Evolutionary conservation across 75 land plant genomes (phyloP), one percentile per base, ranked within the genome.

Genomic region (Pinus tabuliformis): DNA sequence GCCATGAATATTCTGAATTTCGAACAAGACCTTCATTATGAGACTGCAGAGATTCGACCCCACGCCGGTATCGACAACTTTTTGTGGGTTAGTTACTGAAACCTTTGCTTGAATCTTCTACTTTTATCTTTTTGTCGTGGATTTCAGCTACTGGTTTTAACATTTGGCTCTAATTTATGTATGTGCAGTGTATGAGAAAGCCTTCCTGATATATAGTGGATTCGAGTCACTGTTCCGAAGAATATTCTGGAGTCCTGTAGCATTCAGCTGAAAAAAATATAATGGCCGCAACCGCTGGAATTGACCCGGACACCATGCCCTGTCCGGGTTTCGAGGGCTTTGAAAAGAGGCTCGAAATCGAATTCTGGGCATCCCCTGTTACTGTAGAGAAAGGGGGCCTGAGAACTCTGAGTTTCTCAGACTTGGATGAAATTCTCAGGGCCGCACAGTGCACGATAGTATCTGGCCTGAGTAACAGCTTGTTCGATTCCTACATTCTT

Each of bases 371-470:
- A 4, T 79, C 83, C 8, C 79, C 84, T 21, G 81, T 78, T 2
- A 61, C 62, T 20, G 62, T 5, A 18, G n/a, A 60, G 21, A 21
- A 18, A 20, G 8, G 22, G 3, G 94, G 94, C 3, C 86, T 92
- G 22, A 72, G 95, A n/a, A 75, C 54, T 12, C 70, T 92, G 42
- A 63, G 42, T 70, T 66, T 83, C 57, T 65, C 62, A 22, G 71
- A 79, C 1, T 56, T 92, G 17, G 77, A 88, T 59, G 22, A 76
- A 68, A 78, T 92, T 7, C 87, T 92, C 14, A 73, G 62, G 18
- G 89, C 76, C 2, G 95, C 91, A 36, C 90, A 92, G 75, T 92
- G 95, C 89, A 90, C 84, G 71, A 82, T 92, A 12, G 95, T 92
- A 4, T 88, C 91, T 12, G 88, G 86, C 22, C 84, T 88, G 16